phyloP scores from a whole-genome alignment of 306 rosid species.

The Nissolia schottii region DNA sequence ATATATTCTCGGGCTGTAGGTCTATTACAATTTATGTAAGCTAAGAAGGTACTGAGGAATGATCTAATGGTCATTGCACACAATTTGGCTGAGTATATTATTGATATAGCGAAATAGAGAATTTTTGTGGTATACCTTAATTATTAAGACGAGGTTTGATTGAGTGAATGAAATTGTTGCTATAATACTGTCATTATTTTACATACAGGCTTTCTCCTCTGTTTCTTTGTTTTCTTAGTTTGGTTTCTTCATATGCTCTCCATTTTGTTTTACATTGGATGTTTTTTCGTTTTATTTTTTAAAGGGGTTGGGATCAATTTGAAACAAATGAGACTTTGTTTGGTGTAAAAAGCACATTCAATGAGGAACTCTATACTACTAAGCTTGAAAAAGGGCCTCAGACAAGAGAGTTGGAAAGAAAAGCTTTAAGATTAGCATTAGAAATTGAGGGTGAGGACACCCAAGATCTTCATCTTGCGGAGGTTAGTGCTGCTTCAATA shows the following conservation, averaged over 20 bases:
- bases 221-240: background rate
- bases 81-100: background rate
- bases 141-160: slow-evolving; percentile 18
- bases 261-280: slow-evolving; percentile 5
- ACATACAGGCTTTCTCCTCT: background rate
- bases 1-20: slow-evolving; percentile 1
- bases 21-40: background rate
- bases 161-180: slow-evolving; percentile 7
- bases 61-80: background rate
- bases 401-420: slow-evolving; percentile 66
- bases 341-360: slow-evolving; percentile 90
- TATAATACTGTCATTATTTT: slow-evolving; percentile 1
- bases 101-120: slow-evolving; percentile 1
- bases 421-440: slow-evolving; percentile 78
- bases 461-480: slow-evolving; percentile 85
- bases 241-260: background rate
- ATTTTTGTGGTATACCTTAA: slow-evolving; percentile 3
- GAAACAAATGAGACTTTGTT: slow-evolving; percentile 75
- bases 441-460: slow-evolving; percentile 98
- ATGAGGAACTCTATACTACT: slow-evolving; percentile 88
- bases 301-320: slow-evolving; percentile 93
- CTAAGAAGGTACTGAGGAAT: background rate
- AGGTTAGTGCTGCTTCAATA: slow-evolving; percentile 51
- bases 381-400: slow-evolving; percentile 89
- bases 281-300: background rate